These are phyloP conservation scores for Centaurea solstitialis DNA, from an alignment of 129 eudicot species.

Conservation along the genomic window DNA sequence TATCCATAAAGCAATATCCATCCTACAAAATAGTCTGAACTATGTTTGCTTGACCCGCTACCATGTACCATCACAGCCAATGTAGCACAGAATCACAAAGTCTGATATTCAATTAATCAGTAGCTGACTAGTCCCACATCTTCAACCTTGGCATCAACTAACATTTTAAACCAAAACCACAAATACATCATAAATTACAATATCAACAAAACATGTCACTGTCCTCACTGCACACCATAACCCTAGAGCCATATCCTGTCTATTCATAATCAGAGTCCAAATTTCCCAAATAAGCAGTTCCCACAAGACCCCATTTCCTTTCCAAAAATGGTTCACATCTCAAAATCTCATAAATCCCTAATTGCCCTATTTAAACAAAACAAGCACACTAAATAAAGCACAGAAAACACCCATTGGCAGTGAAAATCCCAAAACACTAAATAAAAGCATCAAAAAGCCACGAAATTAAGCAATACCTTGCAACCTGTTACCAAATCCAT, in stretches of 20 bases:
- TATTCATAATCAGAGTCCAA: neutral
- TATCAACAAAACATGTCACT: neutral
- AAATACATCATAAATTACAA: neutral
- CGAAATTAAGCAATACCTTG: conserved; percentile 53
- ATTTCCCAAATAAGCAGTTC: conserved; percentile 1
- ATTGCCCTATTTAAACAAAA: neutral
- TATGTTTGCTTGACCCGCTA: neutral
- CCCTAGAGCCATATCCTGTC: neutral
- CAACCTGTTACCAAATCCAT: conserved; percentile 84
- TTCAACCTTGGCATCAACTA: conserved; percentile 10
- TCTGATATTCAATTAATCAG: neutral
- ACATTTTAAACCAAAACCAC: neutral
- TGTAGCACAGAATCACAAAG: neutral
- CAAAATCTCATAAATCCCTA: neutral
- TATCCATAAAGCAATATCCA: neutral
- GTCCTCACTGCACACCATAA: conserved; percentile 12
- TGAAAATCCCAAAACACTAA: neutral
- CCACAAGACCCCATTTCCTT: neutral
- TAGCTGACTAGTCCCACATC: neutral
- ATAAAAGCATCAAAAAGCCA: neutral
- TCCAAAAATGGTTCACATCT: conserved; percentile 3
- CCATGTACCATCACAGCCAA: neutral
- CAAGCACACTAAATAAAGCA: neutral
- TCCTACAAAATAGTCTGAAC: neutral
- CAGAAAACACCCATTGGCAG: neutral